Percentiles rank a stretch among this genome's conserved stretches.
Conservation (phyloP, 306 rosid genomes). For the Quercus parvula region DNA sequence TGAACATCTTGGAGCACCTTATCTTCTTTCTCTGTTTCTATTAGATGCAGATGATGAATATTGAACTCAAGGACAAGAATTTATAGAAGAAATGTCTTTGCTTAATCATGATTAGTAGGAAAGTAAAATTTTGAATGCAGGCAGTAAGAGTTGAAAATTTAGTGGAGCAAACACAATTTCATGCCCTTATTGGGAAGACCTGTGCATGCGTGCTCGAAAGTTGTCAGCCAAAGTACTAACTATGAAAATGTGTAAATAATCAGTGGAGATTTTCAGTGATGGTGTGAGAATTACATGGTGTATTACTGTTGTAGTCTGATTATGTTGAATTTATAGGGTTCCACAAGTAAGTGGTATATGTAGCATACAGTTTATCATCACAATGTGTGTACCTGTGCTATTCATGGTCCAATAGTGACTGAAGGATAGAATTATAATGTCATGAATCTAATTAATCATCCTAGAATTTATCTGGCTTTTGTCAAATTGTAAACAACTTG, state of each 20-base stretch:
- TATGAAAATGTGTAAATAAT: too few relatives aligned
- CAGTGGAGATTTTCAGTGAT: too few relatives aligned
- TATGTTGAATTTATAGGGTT: conserved; percentile 10
- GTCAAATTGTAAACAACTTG: too few relatives aligned
- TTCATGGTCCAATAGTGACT: not conserved
- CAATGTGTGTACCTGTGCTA: not conserved
- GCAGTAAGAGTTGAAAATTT: not conserved
- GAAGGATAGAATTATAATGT: not conserved
- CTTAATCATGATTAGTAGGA: conserved; percentile 7
- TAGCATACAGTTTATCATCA: not conserved
- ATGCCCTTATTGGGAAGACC: not conserved
- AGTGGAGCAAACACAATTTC: too few relatives aligned
- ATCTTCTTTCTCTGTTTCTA: not conserved
- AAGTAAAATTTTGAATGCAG: not conserved
- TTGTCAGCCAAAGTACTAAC: not conserved
- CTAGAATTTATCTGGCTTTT: not conserved
- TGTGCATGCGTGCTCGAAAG: not conserved
- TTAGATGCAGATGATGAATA: not conserved
- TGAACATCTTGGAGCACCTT: not conserved
- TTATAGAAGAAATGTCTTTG: not conserved
- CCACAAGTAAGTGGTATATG: not conserved
- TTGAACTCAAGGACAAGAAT: not conserved
- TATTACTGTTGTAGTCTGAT: not conserved
- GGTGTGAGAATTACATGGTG: too few relatives aligned
- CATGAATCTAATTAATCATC: not conserved